Evolutionary conservation across 129 eudicot species (phyloP).

Genomic region (Kitagawia praeruptora): DNA sequence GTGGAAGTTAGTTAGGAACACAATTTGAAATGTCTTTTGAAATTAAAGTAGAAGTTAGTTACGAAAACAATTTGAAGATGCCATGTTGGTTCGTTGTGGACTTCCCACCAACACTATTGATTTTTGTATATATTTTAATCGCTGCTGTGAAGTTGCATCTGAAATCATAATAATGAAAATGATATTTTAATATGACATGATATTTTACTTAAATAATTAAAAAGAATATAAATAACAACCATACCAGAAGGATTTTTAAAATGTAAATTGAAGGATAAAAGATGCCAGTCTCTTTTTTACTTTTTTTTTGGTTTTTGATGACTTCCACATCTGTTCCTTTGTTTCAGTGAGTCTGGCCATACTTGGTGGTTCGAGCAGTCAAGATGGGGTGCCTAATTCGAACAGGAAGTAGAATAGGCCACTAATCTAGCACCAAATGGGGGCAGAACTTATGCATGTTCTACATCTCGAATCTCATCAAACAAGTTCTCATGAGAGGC

Average conservation of each 20-base stretch:
- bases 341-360: constrained; percentile 4
- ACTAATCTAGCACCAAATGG: background rate
- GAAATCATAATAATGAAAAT: background rate
- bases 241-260: background rate
- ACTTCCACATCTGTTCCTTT: background rate
- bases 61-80: too few species aligned
- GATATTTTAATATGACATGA: background rate
- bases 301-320: too few species aligned
- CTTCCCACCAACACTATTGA: too few species aligned
- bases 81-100: too few species aligned
- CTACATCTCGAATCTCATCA: background rate
- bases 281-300: too few species aligned
- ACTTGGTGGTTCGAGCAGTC: background rate
- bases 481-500: background rate
- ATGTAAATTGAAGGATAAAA: background rate
- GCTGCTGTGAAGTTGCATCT: background rate
- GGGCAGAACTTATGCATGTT: background rate
- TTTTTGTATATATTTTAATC: too few species aligned
- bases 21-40: too few species aligned
- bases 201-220: background rate
- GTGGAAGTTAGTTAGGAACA: too few species aligned
- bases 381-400: background rate
- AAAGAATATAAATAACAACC: background rate
- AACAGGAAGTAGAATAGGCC: background rate
- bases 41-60: too few species aligned